Evolutionary conservation across 306 rosid genomes (phyloP), one percentile per base, ranked within the genome.

Genomic region (Urtica urens): DNA sequence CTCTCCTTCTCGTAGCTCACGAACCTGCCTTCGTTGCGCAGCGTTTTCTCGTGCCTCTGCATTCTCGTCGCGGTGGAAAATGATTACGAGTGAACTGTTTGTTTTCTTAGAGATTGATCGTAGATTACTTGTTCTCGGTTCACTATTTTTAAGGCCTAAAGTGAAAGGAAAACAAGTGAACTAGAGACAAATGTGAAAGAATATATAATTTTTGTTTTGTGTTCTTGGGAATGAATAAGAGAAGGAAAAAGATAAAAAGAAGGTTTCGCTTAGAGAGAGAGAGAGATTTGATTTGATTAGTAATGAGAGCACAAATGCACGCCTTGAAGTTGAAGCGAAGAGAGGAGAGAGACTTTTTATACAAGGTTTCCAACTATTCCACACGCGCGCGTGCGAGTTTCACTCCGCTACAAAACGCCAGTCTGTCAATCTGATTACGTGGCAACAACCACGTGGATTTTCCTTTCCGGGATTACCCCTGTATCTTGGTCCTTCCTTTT

Each of bases 301-400:
- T 23, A 74, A 73, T 74, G 77, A 71, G 77, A 74, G 45, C 60
- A 31, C 66, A 59, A 55, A 38, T 66, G 86, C 93, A 75, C 87
- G 93, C 87, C 69, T 57, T 38, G 53, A 17, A 64, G 59, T 38
- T 46, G 34, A 25, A 59, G 48, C 73, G 56, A 47, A 59, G 52
- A 47, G 68, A 62, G 55, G 13, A 35, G 47, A 2, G 45, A 49
- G 69, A 53, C 15, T 29, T 18, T 51, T 71, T 75, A 80, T 72
- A 73, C 73, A 65, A 64, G 72, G 34, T 23, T 15, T 7, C 22
- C n/a, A n/a, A n/a, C n/a, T 7, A 10, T 17, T 38, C 29, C 19
- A 51, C 78, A 60, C 72, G 81, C 74, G 83, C 83, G 88, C 72
- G 24, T 57, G 55, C 33, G 51, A 41, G 37, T 53, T 42, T 66